Evolutionary conservation across 2,329 filamentous ascomycete genomes (phyloP).

Genomic region (Sporothrix globosa): DNA sequence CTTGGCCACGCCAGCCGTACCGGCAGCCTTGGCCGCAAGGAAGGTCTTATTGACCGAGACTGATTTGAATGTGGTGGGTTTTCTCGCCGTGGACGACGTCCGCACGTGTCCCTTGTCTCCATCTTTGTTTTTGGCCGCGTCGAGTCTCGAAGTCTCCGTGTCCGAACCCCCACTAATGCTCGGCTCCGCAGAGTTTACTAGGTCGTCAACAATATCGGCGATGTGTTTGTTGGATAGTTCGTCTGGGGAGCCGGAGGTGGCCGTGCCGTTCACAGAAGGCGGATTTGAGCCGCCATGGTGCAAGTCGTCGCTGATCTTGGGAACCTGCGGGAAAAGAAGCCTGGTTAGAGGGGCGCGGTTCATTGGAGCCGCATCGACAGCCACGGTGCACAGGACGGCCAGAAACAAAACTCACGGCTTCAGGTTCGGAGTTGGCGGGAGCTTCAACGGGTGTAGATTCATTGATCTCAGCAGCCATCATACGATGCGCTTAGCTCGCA

Average conservation of each 20-base stretch:
- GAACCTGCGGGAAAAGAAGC: conserved; percentile 41
- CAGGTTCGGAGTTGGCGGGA: conserved; percentile 52
- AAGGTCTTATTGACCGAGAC: conserved; percentile 86
- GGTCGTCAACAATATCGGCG: conserved; percentile 60
- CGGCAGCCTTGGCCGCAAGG: conserved; percentile 68
- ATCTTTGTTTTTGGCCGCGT: conserved; percentile 58
- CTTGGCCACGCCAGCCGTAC: conserved; percentile 51
- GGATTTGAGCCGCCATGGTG: conserved; percentile 54
- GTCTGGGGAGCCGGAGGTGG: conserved; percentile 46
- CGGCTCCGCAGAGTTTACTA: conserved; percentile 64
- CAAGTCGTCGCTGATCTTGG: conserved; percentile 46
- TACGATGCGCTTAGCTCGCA: conserved; percentile 55
- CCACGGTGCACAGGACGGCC: not conserved
- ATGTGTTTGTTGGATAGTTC: conserved; percentile 63
- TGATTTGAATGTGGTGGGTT: conserved; percentile 77
- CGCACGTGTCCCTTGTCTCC: conserved; percentile 63
- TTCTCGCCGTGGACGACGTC: conserved; percentile 66
- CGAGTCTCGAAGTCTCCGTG: conserved; percentile 69
- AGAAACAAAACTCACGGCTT: conserved; percentile 48
- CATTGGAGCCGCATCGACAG: conserved; percentile 23
- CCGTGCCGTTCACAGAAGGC: conserved; percentile 54
- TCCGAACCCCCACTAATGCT: conserved; percentile 77
- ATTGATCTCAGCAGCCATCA: conserved; percentile 67
- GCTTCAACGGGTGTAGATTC: conserved; percentile 58
- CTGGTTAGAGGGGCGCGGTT: conserved; percentile 13